A percentile compares a stretch with the other conserved stretches of the same genome.
Conservation (phyloP, 768 basidiomycete genomes). For the Neoboletus subvelutipes region DNA sequence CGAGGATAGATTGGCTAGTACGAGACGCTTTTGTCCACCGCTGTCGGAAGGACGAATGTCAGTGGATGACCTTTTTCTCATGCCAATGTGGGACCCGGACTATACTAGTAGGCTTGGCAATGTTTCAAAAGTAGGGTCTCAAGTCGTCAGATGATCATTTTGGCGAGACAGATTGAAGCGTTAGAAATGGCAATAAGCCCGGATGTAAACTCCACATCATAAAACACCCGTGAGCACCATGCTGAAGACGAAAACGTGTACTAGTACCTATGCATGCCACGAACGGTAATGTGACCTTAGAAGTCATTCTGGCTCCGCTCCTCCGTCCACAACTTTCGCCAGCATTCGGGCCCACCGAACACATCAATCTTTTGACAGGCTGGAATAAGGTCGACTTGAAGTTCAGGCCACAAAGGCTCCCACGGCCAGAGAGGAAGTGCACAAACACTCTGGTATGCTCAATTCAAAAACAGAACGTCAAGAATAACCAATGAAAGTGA, state of each 20-base stretch:
- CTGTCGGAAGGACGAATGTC: neutral
- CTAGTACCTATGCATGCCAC: too few relatives aligned
- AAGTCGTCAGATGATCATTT: neutral
- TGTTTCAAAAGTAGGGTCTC: neutral
- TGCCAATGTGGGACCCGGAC: neutral
- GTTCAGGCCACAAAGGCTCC: conserved; percentile 5
- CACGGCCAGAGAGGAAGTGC: conserved; percentile 6
- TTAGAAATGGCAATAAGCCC: neutral
- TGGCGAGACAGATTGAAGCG: neutral
- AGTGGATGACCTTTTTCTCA: neutral
- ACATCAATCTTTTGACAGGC: conserved; percentile 6
- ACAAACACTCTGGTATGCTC: neutral
- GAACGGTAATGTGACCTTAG: neutral
- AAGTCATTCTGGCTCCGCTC: neutral
- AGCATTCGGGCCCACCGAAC: conserved; percentile 1
- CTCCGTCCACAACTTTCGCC: conserved; percentile 5
- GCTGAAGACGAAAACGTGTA: too few relatives aligned
- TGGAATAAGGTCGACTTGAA: conserved; percentile 2
- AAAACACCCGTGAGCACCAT: neutral
- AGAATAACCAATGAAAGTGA: neutral
- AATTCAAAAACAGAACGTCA: neutral
- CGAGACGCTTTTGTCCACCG: neutral
- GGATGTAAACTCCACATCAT: neutral
- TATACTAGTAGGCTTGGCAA: neutral
- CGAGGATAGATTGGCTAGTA: neutral